These are phyloP conservation scores for Centella asiatica DNA, from an alignment of 129 eudicot genomes.

Conservation along the genomic window DNA sequence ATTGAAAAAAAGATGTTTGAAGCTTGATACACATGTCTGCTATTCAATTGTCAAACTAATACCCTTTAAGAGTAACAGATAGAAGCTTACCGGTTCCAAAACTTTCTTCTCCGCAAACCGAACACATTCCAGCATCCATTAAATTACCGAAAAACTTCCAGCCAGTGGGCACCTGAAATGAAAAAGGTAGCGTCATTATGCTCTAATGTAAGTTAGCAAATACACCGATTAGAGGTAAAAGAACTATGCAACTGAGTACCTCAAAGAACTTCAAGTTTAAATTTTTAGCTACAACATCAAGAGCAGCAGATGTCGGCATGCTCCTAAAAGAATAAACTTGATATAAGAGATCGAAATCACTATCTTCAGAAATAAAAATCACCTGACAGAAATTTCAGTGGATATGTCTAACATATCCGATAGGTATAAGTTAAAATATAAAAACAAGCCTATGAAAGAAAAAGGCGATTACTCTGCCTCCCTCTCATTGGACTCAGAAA, in stretches of 20 bases:
- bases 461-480: background rate
- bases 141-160: conserved; percentile 94
- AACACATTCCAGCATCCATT: conserved; percentile 91
- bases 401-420: background rate
- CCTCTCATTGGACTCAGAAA: too few species aligned
- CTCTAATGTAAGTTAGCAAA: conserved; percentile 5
- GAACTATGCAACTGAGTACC: conserved; percentile 33
- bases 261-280: conserved; percentile 75
- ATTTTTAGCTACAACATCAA: conserved; percentile 81
- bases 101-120: conserved; percentile 96
- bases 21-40: background rate
- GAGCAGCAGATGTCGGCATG: conserved; percentile 98
- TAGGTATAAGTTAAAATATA: background rate
- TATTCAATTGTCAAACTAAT: background rate
- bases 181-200: conserved; percentile 9
- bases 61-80: background rate
- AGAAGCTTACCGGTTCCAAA: conserved; percentile 71
- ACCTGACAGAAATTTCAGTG: too few species aligned
- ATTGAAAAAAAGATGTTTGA: background rate
- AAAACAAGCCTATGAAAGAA: too few species aligned
- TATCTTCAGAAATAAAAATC: too few species aligned
- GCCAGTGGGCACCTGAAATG: conserved; percentile 77
- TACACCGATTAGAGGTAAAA: background rate
- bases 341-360: background rate
- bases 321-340: conserved; percentile 52